These are phyloP conservation scores for Alternaria panax DNA, from an alignment of 2,329 filamentous ascomycete species.

Conservation along the genomic window DNA sequence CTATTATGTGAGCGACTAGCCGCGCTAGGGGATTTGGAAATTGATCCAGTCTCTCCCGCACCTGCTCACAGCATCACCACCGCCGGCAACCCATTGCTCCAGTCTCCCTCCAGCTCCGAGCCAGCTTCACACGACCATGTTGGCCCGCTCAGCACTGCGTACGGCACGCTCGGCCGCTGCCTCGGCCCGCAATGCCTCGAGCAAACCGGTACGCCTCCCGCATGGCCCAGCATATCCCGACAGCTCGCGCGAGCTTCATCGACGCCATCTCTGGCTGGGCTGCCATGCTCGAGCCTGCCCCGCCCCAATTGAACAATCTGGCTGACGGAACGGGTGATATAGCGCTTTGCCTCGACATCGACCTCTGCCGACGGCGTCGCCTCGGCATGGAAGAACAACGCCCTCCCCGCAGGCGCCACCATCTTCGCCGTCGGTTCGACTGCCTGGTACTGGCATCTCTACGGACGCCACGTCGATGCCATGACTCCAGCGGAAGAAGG, in stretches of 20 bases:
- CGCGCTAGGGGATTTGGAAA: background rate
- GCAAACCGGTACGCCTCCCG: constrained; percentile 55
- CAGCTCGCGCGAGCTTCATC: constrained; percentile 40
- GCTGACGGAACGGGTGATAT: constrained; percentile 45
- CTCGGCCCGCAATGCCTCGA: constrained; percentile 71
- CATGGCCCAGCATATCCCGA: constrained; percentile 32
- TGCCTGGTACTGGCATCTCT: constrained; percentile 97
- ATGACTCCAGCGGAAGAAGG: constrained; percentile 96
- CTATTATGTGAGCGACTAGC: background rate
- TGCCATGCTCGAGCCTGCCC: constrained; percentile 20
- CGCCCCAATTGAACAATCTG: constrained; percentile 38
- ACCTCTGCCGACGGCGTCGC: constrained; percentile 73
- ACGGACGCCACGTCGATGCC: constrained; percentile 85
- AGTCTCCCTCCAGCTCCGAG: constrained; percentile 45
- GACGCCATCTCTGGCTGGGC: constrained; percentile 28
- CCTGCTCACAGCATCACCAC: constrained; percentile 32
- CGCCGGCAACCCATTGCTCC: constrained; percentile 47
- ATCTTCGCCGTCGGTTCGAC: constrained; percentile 85
- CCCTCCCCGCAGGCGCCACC: constrained; percentile 86
- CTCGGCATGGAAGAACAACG: constrained; percentile 82
- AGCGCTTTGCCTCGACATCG: constrained; percentile 73
- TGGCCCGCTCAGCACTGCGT: constrained; percentile 91
- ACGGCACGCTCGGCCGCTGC: constrained; percentile 84
- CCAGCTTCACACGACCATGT: constrained; percentile 70
- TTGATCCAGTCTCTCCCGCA: background rate